A percentile compares a stretch with the other conserved stretches of the same genome.
Evolutionary conservation across 805 yeast species (phyloP).

Genomic region (Nakazawaea ernobii): DNA sequence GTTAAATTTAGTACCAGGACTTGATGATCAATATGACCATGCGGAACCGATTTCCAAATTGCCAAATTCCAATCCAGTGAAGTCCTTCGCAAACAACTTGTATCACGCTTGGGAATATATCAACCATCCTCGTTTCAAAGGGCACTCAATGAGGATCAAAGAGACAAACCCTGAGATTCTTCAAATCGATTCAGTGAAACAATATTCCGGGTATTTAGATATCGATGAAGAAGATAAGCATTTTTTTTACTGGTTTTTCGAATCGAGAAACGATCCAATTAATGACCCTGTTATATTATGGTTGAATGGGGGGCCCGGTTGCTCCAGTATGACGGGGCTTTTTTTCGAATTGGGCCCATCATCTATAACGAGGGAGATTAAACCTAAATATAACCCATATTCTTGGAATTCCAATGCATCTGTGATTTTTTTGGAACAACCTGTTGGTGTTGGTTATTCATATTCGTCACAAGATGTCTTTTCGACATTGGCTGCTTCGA

Average conservation of each 20-base stretch:
- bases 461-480: slow-evolving; percentile 60
- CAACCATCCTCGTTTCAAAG: slow-evolving; percentile 22
- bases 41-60: neutral
- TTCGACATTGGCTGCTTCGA: slow-evolving; percentile 69
- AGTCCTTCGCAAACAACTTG: neutral
- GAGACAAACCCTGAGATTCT: slow-evolving; percentile 55
- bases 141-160: slow-evolving; percentile 55
- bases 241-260: slow-evolving; percentile 77
- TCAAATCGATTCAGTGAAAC: slow-evolving; percentile 78
- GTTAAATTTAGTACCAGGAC: too few relatives aligned
- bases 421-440: slow-evolving; percentile 83
- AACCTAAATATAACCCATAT: slow-evolving; percentile 65
- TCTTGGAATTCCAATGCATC: slow-evolving; percentile 86
- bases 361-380: slow-evolving; percentile 51
- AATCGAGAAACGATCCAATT: slow-evolving; percentile 78
- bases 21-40: too few relatives aligned
- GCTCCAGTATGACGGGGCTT: slow-evolving; percentile 82
- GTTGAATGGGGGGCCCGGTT: slow-evolving; percentile 96
- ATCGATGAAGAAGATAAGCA: slow-evolving; percentile 80
- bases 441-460: slow-evolving; percentile 79
- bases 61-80: neutral
- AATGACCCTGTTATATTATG: slow-evolving; percentile 83
- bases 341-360: slow-evolving; percentile 89
- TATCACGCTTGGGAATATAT: slow-evolving; percentile 3
- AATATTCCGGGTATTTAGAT: slow-evolving; percentile 82